A percentile compares a stretch with the other conserved stretches of the same genome.
These are phyloP conservation scores for Sextonia rubra DNA, from an alignment of 164 flowering plant genomes.

Conservation along the genomic window DNA sequence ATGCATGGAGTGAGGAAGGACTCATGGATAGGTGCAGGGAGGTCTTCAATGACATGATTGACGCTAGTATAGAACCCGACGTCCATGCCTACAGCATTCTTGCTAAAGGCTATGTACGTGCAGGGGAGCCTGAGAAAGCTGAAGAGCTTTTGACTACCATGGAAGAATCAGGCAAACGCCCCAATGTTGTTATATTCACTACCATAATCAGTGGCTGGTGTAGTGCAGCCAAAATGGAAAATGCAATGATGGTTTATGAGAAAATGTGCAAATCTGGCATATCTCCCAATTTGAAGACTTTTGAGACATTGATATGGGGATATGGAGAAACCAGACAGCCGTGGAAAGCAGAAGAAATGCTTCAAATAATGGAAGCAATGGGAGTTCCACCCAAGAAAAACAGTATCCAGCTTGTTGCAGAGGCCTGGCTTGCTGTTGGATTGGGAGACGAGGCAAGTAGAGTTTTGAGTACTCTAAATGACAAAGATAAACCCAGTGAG, in stretches of 20 bases:
- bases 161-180: conserved; percentile 43
- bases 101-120: conserved; percentile 88
- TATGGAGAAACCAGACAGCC: conserved; percentile 83
- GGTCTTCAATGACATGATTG: conserved; percentile 49
- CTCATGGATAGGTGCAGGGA: conserved; percentile 76
- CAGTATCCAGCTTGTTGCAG: conserved; percentile 60
- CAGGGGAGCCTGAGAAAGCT: conserved; percentile 75
- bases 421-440: conserved; percentile 72
- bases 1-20: conserved; percentile 86
- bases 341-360: conserved; percentile 83
- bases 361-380: conserved; percentile 50
- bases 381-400: conserved; percentile 44
- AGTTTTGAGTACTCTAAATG: conserved; percentile 21
- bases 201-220: conserved; percentile 97
- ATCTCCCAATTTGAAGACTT: conserved; percentile 77
- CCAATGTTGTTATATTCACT: conserved; percentile 86
- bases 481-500: conserved; percentile 4
- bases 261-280: conserved; percentile 59
- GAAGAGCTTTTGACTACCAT: conserved; percentile 58
- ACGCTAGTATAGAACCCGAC: conserved; percentile 75
- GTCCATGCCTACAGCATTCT: conserved; percentile 80
- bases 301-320: conserved; percentile 93
- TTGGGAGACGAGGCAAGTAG: conserved; percentile 47
- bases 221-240: conserved; percentile 71
- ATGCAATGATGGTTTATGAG: conserved; percentile 48